Evolutionary conservation across 2,329 filamentous ascomycete species (phyloP).

Genomic region (Rosellinia necatrix): DNA sequence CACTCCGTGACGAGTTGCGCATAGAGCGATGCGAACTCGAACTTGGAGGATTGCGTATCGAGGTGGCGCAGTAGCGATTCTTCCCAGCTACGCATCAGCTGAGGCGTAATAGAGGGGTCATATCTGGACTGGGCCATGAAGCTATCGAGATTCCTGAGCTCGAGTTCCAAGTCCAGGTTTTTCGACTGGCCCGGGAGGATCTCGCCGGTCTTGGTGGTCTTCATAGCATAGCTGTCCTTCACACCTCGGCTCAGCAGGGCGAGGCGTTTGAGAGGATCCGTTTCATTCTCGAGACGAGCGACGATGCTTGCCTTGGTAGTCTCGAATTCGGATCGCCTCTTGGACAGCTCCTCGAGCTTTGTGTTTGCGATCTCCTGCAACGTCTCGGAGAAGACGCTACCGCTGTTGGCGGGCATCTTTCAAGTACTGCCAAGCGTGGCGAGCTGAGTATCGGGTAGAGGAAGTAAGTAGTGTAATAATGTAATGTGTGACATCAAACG

Average conservation of each 20-base stretch:
- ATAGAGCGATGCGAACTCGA: slow-evolving; percentile 51
- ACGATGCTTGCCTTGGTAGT: slow-evolving; percentile 41
- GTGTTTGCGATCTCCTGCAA: slow-evolving; percentile 50
- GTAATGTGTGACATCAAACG: neutral
- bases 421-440: no score
- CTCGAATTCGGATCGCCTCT: slow-evolving; percentile 46
- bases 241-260: slow-evolving; percentile 42
- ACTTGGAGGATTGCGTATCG: slow-evolving; percentile 48
- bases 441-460: neutral
- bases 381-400: slow-evolving; percentile 49
- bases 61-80: slow-evolving; percentile 45
- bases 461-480: neutral
- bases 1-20: slow-evolving; percentile 54
- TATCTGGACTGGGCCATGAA: slow-evolving; percentile 48
- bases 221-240: slow-evolving; percentile 44
- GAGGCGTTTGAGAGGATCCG: slow-evolving; percentile 40
- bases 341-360: slow-evolving; percentile 50
- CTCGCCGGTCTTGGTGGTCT: slow-evolving; percentile 34
- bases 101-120: slow-evolving; percentile 47
- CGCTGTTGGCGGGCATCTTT: slow-evolving; percentile 30
- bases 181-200: slow-evolving; percentile 35
- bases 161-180: slow-evolving; percentile 37
- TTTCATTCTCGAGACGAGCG: slow-evolving; percentile 34
- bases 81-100: slow-evolving; percentile 43
- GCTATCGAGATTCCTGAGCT: slow-evolving; percentile 46